A percentile compares a stretch with the other conserved stretches of the same genome.
Evolutionary conservation across 1,139 yeast genomes (phyloP).

Genomic region (Candida tropicalis): DNA sequence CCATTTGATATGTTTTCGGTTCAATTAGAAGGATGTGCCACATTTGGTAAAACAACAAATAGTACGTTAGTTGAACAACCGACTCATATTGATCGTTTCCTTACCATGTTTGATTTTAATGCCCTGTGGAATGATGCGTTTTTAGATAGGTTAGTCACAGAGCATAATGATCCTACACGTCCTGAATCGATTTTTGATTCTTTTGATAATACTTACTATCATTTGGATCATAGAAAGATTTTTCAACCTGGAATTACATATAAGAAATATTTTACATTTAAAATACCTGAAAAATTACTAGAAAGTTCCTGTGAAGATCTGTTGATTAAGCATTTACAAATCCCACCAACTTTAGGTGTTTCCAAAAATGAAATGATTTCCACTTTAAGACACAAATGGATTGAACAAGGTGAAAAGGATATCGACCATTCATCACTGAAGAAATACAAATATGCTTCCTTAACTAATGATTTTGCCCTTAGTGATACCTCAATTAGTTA

Average conservation of each 20-base stretch:
- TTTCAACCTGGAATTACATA: slow-evolving; percentile 37
- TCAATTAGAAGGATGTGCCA: slow-evolving; percentile 37
- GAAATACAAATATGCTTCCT: slow-evolving; percentile 24
- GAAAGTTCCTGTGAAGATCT: slow-evolving; percentile 42
- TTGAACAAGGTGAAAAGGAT: slow-evolving; percentile 14
- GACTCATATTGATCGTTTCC: slow-evolving; percentile 21
- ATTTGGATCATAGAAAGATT: slow-evolving; percentile 30
- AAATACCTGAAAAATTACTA: slow-evolving; percentile 38
- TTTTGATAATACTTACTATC: slow-evolving; percentile 31
- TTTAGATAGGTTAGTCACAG: slow-evolving; percentile 32
- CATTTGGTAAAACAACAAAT: slow-evolving; percentile 21
- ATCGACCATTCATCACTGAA: slow-evolving; percentile 4
- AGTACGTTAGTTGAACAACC: slow-evolving; percentile 17
- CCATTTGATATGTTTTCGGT: slow-evolving; percentile 47
- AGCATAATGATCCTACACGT: slow-evolving; percentile 29
- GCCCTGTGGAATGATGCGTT: slow-evolving; percentile 46
- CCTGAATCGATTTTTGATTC: slow-evolving; percentile 31
- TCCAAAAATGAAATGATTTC: slow-evolving; percentile 30
- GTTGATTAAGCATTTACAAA: slow-evolving; percentile 37
- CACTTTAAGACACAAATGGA: slow-evolving; percentile 33
- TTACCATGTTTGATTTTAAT: slow-evolving; percentile 44
- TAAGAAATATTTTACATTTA: slow-evolving; percentile 44
- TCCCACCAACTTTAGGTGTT: slow-evolving; percentile 40
- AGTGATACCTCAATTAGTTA: slow-evolving; percentile 37
- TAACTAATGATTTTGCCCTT: slow-evolving; percentile 35